Evolutionary conservation across 169 alveolate genomes (phyloP), one percentile per base, ranked within the genome.

Genomic region (Plasmodium berghei): DNA sequence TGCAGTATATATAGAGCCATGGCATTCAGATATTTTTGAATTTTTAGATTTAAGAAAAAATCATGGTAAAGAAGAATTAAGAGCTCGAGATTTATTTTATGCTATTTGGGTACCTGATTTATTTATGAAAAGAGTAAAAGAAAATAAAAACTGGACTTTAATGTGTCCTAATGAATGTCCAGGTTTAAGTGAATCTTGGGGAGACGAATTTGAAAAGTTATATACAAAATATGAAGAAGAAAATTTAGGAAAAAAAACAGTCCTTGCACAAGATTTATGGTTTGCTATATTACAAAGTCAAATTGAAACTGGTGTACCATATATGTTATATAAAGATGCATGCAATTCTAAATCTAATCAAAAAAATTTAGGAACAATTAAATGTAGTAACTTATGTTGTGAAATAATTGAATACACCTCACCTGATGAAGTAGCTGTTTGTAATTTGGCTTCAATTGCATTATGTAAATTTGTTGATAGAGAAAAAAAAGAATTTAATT

Each of bases 221-320:
- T 99, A 98, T 91, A 92, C 92, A 12, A 89, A 93, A 56, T 96
- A 97, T 87, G 99, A 98, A 83, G 83, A 64, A 28, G 96, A 89
- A 72, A 96, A 96, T 40, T 90, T 94, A 88, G 99, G 99, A 12
- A 96, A 99, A 88, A 97, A 96, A 90, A 96, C 99, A 1, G 95
- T 99, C 22, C 96, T 96, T 42, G 99, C 99, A 2, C 99, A 97
- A 94, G 88, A 93, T 67, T 94, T 99, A 24, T 99, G 99, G 99
- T 95, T 97, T 87, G 97, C 98, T 18, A 98, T 98, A 3, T 93
- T 98, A 48, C 99, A 98, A 85, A 87, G 98, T 14, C 99, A 99
- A 93, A 98, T 97, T 71, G 99, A 98, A 92, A 99, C 99, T 9
- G 99, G 99, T 18, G 97, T 98, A n/a, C 99, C 99, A 2, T 99